Conservation (phyloP, 2,329 filamentous ascomycete species). For the Clathrospora elynae region DNA sequence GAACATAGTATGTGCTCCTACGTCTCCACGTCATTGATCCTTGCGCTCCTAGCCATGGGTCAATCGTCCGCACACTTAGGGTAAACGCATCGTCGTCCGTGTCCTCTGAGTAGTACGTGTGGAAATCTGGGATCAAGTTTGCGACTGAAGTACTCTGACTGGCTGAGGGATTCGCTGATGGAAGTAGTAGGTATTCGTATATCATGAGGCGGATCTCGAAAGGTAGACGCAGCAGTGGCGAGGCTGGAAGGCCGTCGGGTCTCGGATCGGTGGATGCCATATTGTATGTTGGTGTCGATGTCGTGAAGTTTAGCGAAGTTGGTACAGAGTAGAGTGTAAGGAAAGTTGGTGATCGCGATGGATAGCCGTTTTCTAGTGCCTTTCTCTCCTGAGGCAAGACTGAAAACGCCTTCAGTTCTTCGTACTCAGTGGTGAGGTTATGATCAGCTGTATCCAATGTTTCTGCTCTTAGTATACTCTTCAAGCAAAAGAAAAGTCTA, state of each 20-base stretch:
- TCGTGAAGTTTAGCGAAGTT: background rate
- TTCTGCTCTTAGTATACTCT: too few species aligned
- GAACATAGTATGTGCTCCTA: constrained; percentile 48
- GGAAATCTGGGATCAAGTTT: constrained; percentile 48
- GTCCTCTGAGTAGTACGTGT: constrained; percentile 48
- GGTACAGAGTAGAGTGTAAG: too few species aligned
- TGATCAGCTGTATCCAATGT: too few species aligned
- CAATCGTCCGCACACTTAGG: constrained; percentile 52
- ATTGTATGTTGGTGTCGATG: background rate
- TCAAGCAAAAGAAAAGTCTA: too few species aligned
- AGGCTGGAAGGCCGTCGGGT: constrained; percentile 18
- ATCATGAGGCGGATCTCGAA: constrained; percentile 55
- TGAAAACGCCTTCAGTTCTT: too few species aligned
- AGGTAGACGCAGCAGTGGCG: constrained; percentile 52
- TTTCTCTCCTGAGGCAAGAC: too few species aligned
- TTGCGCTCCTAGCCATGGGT: constrained; percentile 44
- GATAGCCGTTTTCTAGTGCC: too few species aligned
- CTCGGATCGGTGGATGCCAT: constrained; percentile 10
- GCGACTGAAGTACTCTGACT: constrained; percentile 38
- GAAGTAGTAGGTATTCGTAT: constrained; percentile 52
- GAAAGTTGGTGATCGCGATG: too few species aligned
- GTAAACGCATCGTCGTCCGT: constrained; percentile 42
- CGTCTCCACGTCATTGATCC: constrained; percentile 35
- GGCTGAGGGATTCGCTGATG: constrained; percentile 43
- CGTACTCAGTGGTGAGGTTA: too few species aligned